Evolutionary conservation across 306 rosid species (phyloP).

Genomic region (Acacia melanoxylon): DNA sequence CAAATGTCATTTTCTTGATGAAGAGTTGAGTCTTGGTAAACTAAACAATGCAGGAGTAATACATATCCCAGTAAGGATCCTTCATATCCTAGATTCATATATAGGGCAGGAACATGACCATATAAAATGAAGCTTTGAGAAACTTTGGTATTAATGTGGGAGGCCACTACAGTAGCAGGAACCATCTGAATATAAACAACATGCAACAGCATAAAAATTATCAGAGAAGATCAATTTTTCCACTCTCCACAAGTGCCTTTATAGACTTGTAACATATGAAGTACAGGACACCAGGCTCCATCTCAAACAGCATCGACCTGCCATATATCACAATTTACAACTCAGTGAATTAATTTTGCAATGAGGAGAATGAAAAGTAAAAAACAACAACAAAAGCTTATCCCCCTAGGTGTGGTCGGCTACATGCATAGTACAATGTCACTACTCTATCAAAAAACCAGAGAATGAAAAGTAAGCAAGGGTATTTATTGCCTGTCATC

Average conservation of each 20-base stretch:
- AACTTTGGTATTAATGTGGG: neutral
- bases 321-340: conserved; percentile 1
- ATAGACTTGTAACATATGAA: conserved; percentile 87
- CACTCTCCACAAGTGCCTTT: conserved; percentile 76
- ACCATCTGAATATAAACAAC: neutral
- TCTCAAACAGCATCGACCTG: conserved; percentile 57
- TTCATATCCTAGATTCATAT: neutral
- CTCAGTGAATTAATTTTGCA: conserved; percentile 1
- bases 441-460: too few relatives aligned
- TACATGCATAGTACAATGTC: too few relatives aligned
- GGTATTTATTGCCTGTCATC: conserved; percentile 56
- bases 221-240: conserved; percentile 65
- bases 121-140: neutral
- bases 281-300: conserved; percentile 56
- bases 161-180: neutral
- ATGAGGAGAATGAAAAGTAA: neutral
- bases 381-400: too few relatives aligned
- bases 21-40: neutral
- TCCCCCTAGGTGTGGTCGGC: too few relatives aligned
- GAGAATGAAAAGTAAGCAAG: neutral
- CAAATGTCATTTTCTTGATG: neutral
- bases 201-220: neutral
- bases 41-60: neutral
- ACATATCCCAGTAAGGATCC: neutral
- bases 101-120: neutral